phyloP scores from a whole-genome alignment of 2,329 filamentous ascomycete genomes.

The Monosporascus sp. region DNA sequence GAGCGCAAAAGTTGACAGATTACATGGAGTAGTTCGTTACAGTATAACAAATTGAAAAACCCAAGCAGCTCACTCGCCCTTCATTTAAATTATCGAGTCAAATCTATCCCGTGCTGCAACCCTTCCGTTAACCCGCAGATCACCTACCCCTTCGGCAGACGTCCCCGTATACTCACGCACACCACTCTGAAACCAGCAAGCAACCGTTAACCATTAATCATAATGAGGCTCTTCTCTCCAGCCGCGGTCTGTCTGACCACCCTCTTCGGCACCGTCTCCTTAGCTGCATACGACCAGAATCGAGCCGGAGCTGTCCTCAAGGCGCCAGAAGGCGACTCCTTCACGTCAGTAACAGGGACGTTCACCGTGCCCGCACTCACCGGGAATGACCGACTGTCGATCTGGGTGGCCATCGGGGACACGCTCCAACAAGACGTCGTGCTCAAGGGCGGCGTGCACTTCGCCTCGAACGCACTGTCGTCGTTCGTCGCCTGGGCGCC shows the following conservation, averaged over 20 bases:
- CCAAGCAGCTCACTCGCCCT: background rate
- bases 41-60: background rate
- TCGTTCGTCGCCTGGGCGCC: slow-evolving; percentile 8
- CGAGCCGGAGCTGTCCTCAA: slow-evolving; percentile 11
- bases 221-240: slow-evolving; percentile 2
- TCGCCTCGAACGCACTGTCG: slow-evolving; percentile 3
- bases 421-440: slow-evolving; percentile 10
- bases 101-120: background rate
- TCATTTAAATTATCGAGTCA: background rate
- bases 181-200: background rate
- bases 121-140: background rate
- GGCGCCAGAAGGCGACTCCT: slow-evolving; percentile 7
- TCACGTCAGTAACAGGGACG: slow-evolving; percentile 8
- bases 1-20: background rate
- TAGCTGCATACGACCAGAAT: slow-evolving; percentile 11
- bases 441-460: slow-evolving; percentile 11
- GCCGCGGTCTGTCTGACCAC: background rate
- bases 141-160: background rate
- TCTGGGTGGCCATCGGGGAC: slow-evolving; percentile 12
- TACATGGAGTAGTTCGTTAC: background rate
- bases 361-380: slow-evolving; percentile 9
- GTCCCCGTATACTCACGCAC: background rate
- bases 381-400: slow-evolving; percentile 5
- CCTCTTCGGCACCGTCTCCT: slow-evolving; percentile 1
- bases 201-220: background rate